These are phyloP conservation scores for Senna siamea DNA, from an alignment of 306 rosid species.

Conservation along the genomic window DNA sequence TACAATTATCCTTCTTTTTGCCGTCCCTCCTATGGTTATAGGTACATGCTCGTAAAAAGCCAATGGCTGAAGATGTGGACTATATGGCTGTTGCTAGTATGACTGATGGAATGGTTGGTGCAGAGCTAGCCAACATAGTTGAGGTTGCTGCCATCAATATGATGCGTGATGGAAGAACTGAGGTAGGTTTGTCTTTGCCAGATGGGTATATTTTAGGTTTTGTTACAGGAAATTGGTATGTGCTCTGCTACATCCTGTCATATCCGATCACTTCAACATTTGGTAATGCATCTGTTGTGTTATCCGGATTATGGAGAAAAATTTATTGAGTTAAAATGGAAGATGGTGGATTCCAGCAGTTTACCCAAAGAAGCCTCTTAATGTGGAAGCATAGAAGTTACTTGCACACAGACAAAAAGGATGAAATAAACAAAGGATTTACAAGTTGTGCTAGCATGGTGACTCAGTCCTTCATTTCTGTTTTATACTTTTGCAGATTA, in stretches of 20 bases:
- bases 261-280: conserved; percentile 2
- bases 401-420: conserved; percentile 6
- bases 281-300: conserved; percentile 21
- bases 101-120: conserved; percentile 99
- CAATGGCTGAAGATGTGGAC: conserved; percentile 94
- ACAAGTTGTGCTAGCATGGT: conserved; percentile 21
- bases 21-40: conserved; percentile 35
- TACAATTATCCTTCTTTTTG: conserved; percentile 5
- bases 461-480: conserved; percentile 29
- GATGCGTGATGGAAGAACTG: conserved; percentile 92
- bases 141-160: conserved; percentile 98
- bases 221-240: conserved; percentile 7
- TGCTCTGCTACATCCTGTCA: conserved; percentile 16
- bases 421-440: conserved; percentile 28
- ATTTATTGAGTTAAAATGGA: background rate
- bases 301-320: conserved; percentile 6
- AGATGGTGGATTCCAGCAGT: conserved; percentile 1
- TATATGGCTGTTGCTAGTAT: conserved; percentile 88
- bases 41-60: conserved; percentile 99
- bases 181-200: conserved; percentile 53
- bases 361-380: conserved; percentile 20
- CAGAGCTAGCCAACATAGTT: conserved; percentile 93
- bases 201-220: conserved; percentile 24
- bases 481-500: conserved; percentile 65
- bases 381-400: background rate